Base-by-base conservation (phyloP, 257 asterid genomes). In the Capsicum rhomboideum region DNA sequence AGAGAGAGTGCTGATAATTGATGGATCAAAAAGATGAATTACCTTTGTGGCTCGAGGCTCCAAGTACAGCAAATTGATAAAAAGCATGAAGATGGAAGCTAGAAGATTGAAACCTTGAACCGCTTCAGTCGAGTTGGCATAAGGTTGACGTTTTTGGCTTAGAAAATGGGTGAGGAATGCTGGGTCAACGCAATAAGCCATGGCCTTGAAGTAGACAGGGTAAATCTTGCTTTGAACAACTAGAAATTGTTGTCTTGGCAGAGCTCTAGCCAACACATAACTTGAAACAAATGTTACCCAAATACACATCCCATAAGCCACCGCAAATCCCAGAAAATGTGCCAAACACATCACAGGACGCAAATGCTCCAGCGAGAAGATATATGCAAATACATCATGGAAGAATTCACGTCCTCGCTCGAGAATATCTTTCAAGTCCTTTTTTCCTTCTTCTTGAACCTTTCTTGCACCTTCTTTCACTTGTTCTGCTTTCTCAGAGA, bases 21-120 rank as follows among this genome's bases (percentile, higher is more conserved):
- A 59, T 16, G 1, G 4, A 34, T 9, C 9, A 74, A 29, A 5
- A 67, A 80, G 20, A 17, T 0, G 28, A 8, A 85, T 23, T 79
- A 94, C 99, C 98, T 91, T 91, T 2, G 90, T 87, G 0, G 98
- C 97, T 6, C 86, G 90, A 81, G 98, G 98, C 87, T 94, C 99
- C 89, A 96, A 46, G 74, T 82, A 91, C n/a, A 84, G 11, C 86
- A 90, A 31, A 85, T 94, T 96, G 42, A 83, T 79, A 90, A 93
- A 77, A 61, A 89, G 82, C 92, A 86, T 84, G 46, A n/a, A 58
- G 10, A 94, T 85, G 6, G 97, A 56, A 10, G 87, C 88, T 20
- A 86, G 6, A 37, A 96, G 97, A 78, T 89, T 89, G 17, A 85
- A 82, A 9, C 89, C 85, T 72, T 89, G 93, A 37, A 90, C 69